phyloP scores from a whole-genome alignment of 1,284 basidiomycete genomes.

The Takashimella koratensis region DNA sequence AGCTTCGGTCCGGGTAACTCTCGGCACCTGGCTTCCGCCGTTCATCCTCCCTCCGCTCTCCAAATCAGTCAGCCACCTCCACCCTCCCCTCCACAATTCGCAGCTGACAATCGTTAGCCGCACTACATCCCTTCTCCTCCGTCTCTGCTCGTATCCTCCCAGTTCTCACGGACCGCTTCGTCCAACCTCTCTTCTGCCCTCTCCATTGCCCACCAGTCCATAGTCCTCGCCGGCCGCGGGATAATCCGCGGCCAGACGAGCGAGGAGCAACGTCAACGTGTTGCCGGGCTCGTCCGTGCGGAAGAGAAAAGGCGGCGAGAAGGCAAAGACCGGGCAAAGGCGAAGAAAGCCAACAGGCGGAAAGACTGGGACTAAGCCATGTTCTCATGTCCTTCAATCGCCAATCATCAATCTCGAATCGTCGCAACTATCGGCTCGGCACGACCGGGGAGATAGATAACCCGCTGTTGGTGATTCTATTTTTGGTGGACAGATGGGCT shows the following conservation, averaged over 20 bases:
- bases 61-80: constrained; percentile 33
- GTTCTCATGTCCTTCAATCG: too few relatives aligned
- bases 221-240: constrained; percentile 22
- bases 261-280: constrained; percentile 30
- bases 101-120: constrained; percentile 19
- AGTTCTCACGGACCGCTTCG: constrained; percentile 33
- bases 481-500: too few relatives aligned
- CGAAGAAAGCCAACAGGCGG: constrained; percentile 22
- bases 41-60: constrained; percentile 35
- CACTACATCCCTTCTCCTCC: constrained; percentile 39
- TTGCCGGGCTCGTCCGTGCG: constrained; percentile 22
- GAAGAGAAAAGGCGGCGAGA: constrained; percentile 30
- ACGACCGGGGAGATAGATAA: too few relatives aligned
- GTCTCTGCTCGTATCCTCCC: constrained; percentile 37
- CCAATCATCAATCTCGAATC: too few relatives aligned
- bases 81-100: not conserved
- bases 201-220: constrained; percentile 27
- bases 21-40: constrained; percentile 37
- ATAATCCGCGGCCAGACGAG: constrained; percentile 38
- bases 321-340: constrained; percentile 30
- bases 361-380: not conserved
- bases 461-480: too few relatives aligned
- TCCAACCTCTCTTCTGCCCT: constrained; percentile 33
- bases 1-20: constrained; percentile 37
- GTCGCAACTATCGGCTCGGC: too few relatives aligned